Base-by-base conservation (phyloP, 2,329 filamentous ascomycete species). In the Neonectria coccinea region DNA sequence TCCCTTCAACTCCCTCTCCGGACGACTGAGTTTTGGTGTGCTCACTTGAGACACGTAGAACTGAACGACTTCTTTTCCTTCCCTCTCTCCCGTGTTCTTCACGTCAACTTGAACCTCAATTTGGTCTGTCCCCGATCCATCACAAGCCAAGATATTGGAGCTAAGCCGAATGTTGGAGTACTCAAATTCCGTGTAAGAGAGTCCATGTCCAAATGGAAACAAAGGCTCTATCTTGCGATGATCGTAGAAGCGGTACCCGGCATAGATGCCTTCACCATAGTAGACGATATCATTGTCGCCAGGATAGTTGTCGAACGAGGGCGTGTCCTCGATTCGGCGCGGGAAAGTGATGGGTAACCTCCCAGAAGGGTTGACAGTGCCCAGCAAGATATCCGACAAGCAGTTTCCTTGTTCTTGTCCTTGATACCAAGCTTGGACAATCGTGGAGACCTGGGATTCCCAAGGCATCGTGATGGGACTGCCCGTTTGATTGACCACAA, bases 201-300 rank as follows among this genome's bases (percentile, higher is more conserved):
- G 33, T 2, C 66, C 67, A 2, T 56, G 42, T 2, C 67, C 67
- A 14, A 69, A 69, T 5, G 66, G 52, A 16, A 64, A 69, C 2
- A 88, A 81, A 0, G 88, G 84, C 27, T 86, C 81, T 36, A 72
- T 67, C 16, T 70, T 67, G 31, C 68, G 68, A n/a, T 67, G 58
- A 8, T 93, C 90, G 73, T 91, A 93, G 78, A 87, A 91, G 11
- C 89, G 82, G 77, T 93, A 93, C 0, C 91, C 91, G 14, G 93
- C 83, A 74, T 91, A 92, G 44, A 93, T 82, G 61, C 90, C 90
- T 76, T 93, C 91, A 29, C 89, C 90, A 70, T 93, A 93, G 2
- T 67, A 78, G 1, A 88, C 87, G 56, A 88, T 82, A 51, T 90
- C 85, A 52, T 88, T 85, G 73, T 92, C 90, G 1, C 84, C 84